Evolutionary conservation across 768 basidiomycete genomes (phyloP).

Genomic region (Roridomyces roridus): DNA sequence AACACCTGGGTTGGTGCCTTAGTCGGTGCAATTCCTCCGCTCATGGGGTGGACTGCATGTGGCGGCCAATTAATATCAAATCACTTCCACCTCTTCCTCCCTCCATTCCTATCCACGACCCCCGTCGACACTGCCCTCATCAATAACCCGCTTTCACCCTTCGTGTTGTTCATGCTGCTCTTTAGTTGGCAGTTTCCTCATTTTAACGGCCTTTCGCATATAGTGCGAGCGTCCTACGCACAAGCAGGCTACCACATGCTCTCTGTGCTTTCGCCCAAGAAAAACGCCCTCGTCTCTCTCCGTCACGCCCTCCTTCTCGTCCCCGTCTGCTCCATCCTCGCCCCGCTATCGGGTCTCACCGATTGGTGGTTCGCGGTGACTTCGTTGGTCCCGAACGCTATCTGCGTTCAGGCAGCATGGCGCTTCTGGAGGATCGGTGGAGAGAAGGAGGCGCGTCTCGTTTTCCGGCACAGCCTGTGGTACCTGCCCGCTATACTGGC

Average conservation of each 20-base stretch:
- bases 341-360: conserved; percentile 92
- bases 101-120: conserved; percentile 55
- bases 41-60: conserved; percentile 99
- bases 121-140: conserved; percentile 54
- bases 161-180: conserved; percentile 82
- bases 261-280: conserved; percentile 73
- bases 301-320: conserved; percentile 81
- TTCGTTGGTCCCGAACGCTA: conserved; percentile 73
- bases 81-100: conserved; percentile 66
- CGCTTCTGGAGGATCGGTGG: conserved; percentile 74
- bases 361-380: conserved; percentile 88
- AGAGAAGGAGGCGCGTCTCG: conserved; percentile 76
- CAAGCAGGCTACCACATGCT: conserved; percentile 96
- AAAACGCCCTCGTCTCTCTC: conserved; percentile 86
- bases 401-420: conserved; percentile 74
- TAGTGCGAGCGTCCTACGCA: conserved; percentile 88
- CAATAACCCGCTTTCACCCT: conserved; percentile 83
- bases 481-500: conserved; percentile 89
- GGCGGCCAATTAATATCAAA: conserved; percentile 79
- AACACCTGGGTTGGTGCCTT: conserved; percentile 97
- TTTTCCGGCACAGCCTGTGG: conserved; percentile 88
- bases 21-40: conserved; percentile 90
- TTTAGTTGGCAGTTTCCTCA: conserved; percentile 99
- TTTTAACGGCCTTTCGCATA: conserved; percentile 91
- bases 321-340: conserved; percentile 78